Conservation (phyloP, 345 rosid genomes). For the Adansonia digitata region DNA sequence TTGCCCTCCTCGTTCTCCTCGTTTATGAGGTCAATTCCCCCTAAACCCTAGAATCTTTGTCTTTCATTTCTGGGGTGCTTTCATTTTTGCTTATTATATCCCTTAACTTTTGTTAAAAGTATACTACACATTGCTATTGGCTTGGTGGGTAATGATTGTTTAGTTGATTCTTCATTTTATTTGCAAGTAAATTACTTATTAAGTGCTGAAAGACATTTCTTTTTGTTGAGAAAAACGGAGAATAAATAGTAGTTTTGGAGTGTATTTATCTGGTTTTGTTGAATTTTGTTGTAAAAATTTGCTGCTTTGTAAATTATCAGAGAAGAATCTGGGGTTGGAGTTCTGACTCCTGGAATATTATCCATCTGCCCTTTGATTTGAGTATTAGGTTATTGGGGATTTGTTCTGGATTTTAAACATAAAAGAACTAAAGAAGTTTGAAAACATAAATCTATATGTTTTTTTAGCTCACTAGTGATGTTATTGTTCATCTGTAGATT, state of each 20-base stretch:
- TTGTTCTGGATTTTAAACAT: neutral
- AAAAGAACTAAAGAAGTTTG: neutral
- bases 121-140: neutral
- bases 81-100: no score
- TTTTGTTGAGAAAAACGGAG: neutral
- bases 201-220: neutral
- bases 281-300: neutral
- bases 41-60: slow-evolving; percentile 1
- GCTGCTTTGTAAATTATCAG: neutral
- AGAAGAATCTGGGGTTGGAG: neutral
- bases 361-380: neutral
- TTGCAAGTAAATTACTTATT: neutral
- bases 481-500: neutral
- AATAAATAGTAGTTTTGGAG: neutral
- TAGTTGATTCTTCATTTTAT: neutral
- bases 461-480: neutral
- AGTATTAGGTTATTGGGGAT: neutral
- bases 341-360: neutral
- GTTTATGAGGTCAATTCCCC: slow-evolving; percentile 62
- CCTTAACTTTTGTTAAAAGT: neutral
- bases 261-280: neutral
- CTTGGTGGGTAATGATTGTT: neutral
- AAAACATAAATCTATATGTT: neutral
- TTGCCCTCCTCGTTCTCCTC: slow-evolving; percentile 61
- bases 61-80: neutral